Conservation (phyloP, 2,329 filamentous ascomycete genomes). For the Cladosporium sphaerospermum region DNA sequence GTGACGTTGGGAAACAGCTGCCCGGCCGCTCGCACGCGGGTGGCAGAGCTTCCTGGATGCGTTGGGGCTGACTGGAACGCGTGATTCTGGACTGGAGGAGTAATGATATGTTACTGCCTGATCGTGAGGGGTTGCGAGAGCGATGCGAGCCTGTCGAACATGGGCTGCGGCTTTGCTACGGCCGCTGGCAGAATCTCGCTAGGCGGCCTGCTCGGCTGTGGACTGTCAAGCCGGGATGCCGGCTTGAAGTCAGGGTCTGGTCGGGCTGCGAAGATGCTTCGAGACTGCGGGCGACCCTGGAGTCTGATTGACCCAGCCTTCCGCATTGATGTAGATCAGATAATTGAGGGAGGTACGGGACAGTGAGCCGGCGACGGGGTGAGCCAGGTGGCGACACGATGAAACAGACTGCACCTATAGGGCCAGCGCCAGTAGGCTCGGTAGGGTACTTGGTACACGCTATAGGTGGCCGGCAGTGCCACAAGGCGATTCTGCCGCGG, state of each 20-base stretch:
- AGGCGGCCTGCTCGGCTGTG: slow-evolving; percentile 2
- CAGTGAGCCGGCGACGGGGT: too few relatives aligned
- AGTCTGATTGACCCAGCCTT: background rate
- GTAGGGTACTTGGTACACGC: too few relatives aligned
- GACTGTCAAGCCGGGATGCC: background rate
- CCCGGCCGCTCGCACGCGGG: background rate
- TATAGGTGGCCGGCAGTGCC: too few relatives aligned
- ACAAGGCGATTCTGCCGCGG: background rate
- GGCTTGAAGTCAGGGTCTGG: background rate
- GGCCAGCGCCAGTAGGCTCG: too few relatives aligned
- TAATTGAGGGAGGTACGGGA: background rate
- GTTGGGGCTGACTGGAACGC: slow-evolving; percentile 3
- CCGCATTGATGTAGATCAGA: background rate
- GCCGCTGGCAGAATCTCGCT: slow-evolving; percentile 1
- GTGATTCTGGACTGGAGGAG: background rate
- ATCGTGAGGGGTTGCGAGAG: background rate
- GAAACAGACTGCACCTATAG: too few relatives aligned
- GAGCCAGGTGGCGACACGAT: too few relatives aligned
- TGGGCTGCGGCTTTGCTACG: background rate
- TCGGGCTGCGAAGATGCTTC: background rate
- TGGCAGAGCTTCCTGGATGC: slow-evolving; percentile 8
- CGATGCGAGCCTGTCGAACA: background rate
- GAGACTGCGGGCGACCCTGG: background rate
- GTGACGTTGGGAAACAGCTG: slow-evolving; percentile 7
- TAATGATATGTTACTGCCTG: background rate